Base-by-base conservation (phyloP, 495 filamentous ascomycete genomes). In the Aspergillus leporis region DNA sequence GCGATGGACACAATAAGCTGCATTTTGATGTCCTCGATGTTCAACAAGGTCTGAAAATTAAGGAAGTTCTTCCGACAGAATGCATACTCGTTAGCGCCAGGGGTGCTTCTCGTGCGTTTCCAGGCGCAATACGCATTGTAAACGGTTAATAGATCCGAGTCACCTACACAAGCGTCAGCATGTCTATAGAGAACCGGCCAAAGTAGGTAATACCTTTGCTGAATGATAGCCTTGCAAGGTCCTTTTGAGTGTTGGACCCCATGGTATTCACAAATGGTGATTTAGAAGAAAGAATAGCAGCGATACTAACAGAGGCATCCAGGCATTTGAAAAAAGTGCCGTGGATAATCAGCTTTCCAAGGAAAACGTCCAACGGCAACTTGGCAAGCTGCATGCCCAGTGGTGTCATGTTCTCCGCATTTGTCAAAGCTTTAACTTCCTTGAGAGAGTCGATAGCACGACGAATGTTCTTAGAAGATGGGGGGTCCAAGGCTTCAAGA, bases 61-160 rank as follows among this genome's bases (percentile, higher is more conserved):
- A 98, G 83, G 66, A 89, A 97, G 70, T 94, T 96, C 76, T 92
- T 96, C 31, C 88, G 84, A 72, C 94, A 98, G 73, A 94, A 98
- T 52, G 90, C 82, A 55, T 83, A 87, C 63, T 96, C 92, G 56
- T 87, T 87, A 2, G 80, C 79, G 5, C 83, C 83, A 1, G 77
- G 74, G 2, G 83, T 87, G 41, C 75, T 82, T 69, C 90, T 93
- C 6, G 89, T 82, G 41, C 87, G 85, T 59, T 89, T 90, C 94
- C 94, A 98, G 6, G 88, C 79, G 46, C 83, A 81, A 71, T 98
- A 98, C 0, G 92, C 94, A 62, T 97, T 96, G 75, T 96, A 98
- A 0, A 90, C 82, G 0, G 94, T 97, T 13, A 97, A 74, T 0
- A 97, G 80, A 71, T 98, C 94, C 6, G 94, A 98, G 70, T 95